Conservation (phyloP, 148 eudicot species). For the Talinum fruticosum region DNA sequence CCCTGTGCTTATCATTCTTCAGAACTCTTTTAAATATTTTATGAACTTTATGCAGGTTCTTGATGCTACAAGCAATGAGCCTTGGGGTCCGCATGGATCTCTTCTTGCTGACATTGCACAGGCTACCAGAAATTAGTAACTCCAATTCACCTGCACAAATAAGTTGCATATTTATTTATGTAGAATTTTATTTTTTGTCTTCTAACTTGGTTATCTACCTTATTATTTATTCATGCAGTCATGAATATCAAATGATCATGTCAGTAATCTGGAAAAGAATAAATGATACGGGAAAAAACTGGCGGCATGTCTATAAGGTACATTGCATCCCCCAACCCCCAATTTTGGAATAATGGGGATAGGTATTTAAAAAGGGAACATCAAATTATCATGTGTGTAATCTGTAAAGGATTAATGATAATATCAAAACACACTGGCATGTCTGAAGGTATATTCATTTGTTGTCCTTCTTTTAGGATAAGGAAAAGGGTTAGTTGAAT, state of each 20-base stretch:
- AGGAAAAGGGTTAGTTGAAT: background rate
- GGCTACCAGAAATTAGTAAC: conserved; percentile 89
- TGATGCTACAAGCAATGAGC: conserved; percentile 99
- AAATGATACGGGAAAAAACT: conserved; percentile 89
- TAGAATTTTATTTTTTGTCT: background rate
- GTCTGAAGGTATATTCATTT: conserved; percentile 22
- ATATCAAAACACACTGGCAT: conserved; percentile 71
- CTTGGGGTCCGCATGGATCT: conserved; percentile 99
- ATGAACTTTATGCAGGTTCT: conserved; percentile 55
- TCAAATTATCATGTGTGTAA: conserved; percentile 70
- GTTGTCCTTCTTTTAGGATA: background rate
- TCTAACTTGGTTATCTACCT: conserved; percentile 4
- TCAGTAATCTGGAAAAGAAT: conserved; percentile 84
- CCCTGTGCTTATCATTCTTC: background rate
- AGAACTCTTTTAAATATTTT: background rate
- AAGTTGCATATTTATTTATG: background rate
- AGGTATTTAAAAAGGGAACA: conserved; percentile 35
- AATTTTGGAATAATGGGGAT: background rate
- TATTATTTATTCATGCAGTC: conserved; percentile 45
- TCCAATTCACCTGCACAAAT: background rate
- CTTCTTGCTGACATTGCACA: conserved; percentile 86
- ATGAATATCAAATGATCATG: conserved; percentile 95
- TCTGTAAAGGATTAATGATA: conserved; percentile 46
- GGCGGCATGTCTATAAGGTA: conserved; percentile 77
- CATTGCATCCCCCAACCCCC: too few species aligned